Base-by-base conservation (phyloP, 2,329 filamentous ascomycete genomes). In the Aspergillus ustus region DNA sequence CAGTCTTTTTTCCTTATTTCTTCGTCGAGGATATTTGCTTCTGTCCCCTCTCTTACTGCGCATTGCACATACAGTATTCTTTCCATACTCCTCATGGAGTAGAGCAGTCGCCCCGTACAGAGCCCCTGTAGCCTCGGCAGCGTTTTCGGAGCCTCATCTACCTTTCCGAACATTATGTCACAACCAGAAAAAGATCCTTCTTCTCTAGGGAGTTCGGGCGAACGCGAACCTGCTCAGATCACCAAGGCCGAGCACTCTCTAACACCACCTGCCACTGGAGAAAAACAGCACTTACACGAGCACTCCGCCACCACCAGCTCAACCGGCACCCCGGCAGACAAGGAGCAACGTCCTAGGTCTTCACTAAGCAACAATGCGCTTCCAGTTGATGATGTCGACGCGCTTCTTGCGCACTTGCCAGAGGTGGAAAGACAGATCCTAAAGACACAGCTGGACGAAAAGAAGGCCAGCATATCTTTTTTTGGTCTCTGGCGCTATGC, bases 401-500 rank as follows among this genome's bases (percentile, higher is more conserved):
- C 82, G 31, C 84, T 85, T 3, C 88, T 86, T 70, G 79, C 80
- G 28, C 86, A 91, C 72, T 81, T 93, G 3, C 85, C 89, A 1
- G 76, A 84, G 8, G 73, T 89, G 61, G 89, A 94, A 76, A 87
- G 84, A 57, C 81, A 83, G 20, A 85, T 94, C 57, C 78, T 95
- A 63, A 87, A 84, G 73, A 82, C 80, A 61, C 91, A 95, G 77
- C 82, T 93, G 64, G 79, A 87, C 53, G 87, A 87, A 0, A 88
- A 88, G 34, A 80, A 84, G 11, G 81, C 88, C 60, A 87, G 87
- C 68, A 82, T 91, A 37, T 88, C 85, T n/a, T 83, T 89, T 64
- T 81, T 82, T 63, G 85, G 85, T 0, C 80, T 93, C 20, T 92
- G 86, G 73, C 86, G 90, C 65, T 93, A 92, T 79, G 85, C 90